Base-by-base conservation (phyloP, 2,329 filamentous ascomycete genomes). In the Lachnellula subtilissima region DNA sequence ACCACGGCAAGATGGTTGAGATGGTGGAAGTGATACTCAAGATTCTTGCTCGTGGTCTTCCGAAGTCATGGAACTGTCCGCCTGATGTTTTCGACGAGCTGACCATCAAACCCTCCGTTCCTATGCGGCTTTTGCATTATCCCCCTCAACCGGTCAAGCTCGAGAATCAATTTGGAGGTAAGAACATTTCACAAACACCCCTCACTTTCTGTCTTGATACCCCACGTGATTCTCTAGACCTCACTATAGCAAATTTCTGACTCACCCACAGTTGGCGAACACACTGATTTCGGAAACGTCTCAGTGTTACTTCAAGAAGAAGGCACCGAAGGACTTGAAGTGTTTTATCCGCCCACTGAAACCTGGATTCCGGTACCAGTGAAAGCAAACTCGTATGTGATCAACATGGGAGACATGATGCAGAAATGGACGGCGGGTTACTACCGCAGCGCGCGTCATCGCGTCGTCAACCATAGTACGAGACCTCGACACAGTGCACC, bases 401-500 rank as follows among this genome's bases (percentile, higher is more conserved):
- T 80, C 55, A 80, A 78, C 61, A 59, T 77, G 25, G 76, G 76
- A 46, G 74, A 79, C 58, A 67, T 78, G 61, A 70, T 79, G 57
- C 62, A 66, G 36, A 63, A 69, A 32, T 78, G 76, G 75, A 80
- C 77, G n/a, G 74, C 74, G 35, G 73, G 75, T 35, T 65, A 70
- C 52, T 82, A 79, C 69, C 74, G 73, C 62, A 76, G 73, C 62
- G 78, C 73, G 54, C 62, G 77, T 2, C 79, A 82, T 64, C 71
- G 78, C 4, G 79, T 82, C 37, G 75, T 81, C 61, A 80, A 80
- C 69, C 72, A 70, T 53, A 73, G 71, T 6, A 71, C 70, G 3
- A 67, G 64, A 4, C 74, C 80, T 59, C 71, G 80, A 23, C 82
- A 80, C 63, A 78, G 75, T 2, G 71, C 81, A n/a, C 76, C 78